These are phyloP conservation scores for Mortierella sp. DNA, from an alignment of 371 early-diverging fungal genomes.

Conservation along the genomic window DNA sequence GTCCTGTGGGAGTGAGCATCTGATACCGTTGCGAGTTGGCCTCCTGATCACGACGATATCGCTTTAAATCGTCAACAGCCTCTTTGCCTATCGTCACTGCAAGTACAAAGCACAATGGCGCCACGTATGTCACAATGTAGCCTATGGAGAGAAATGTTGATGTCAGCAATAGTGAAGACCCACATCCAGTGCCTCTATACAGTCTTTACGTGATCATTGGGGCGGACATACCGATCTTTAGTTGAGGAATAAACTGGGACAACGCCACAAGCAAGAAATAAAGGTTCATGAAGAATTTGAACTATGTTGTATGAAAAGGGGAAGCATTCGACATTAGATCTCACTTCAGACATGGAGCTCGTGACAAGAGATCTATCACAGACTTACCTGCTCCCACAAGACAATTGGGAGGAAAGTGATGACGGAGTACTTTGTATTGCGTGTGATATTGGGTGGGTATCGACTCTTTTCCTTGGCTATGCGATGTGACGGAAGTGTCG, in stretches of 20 bases:
- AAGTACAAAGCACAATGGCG: constrained; percentile 95
- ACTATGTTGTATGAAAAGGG: constrained; percentile 60
- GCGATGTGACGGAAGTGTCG: neutral
- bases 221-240: constrained; percentile 76
- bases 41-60: constrained; percentile 92
- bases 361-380: too few relatives aligned
- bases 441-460: constrained; percentile 87
- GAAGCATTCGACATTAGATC: constrained; percentile 4
- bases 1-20: constrained; percentile 51
- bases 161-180: neutral
- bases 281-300: constrained; percentile 97
- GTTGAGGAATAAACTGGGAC: constrained; percentile 92
- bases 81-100: constrained; percentile 96
- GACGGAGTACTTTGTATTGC: constrained; percentile 97
- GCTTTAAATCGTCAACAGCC: constrained; percentile 94
- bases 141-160: constrained; percentile 61
- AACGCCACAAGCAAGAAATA: constrained; percentile 97
- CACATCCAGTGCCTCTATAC: neutral
- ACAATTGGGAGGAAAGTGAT: constrained; percentile 93
- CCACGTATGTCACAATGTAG: constrained; percentile 94
- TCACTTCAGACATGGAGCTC: neutral
- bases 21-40: constrained; percentile 91
- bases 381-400: constrained; percentile 89
- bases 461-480: constrained; percentile 66
- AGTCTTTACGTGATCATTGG: neutral